Percentiles rank a stretch among this genome's conserved stretches.
These are phyloP conservation scores for Penicillium paxilli DNA, from an alignment of 495 filamentous ascomycete genomes.

Conservation along the genomic window DNA sequence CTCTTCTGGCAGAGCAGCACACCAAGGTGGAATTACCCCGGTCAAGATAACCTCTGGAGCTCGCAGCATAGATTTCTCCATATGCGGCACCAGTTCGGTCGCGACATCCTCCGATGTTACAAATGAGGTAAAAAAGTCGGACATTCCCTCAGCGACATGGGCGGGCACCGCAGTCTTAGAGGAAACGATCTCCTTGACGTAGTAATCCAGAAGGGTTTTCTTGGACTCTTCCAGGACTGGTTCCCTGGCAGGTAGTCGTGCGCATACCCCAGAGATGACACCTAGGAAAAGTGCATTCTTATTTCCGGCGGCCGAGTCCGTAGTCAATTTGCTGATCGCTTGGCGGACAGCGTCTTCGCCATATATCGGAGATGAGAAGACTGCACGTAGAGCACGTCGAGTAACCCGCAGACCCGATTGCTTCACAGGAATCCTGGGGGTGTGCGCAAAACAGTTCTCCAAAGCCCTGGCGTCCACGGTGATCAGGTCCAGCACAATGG, in stretches of 20 bases:
- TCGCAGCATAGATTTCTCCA: slow-evolving; percentile 86
- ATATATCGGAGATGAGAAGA: slow-evolving; percentile 59
- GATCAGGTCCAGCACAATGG: slow-evolving; percentile 63
- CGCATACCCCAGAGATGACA: slow-evolving; percentile 80
- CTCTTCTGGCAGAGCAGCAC: slow-evolving; percentile 62
- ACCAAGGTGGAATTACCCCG: slow-evolving; percentile 69
- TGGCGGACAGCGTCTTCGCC: slow-evolving; percentile 61
- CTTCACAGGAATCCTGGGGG: slow-evolving; percentile 56
- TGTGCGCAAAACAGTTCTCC: slow-evolving; percentile 71
- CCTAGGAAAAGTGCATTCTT: slow-evolving; percentile 78
- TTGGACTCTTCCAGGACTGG: slow-evolving; percentile 62
- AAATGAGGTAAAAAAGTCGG: slow-evolving; percentile 82
- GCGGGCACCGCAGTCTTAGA: slow-evolving; percentile 69
- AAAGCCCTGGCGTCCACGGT: slow-evolving; percentile 64
- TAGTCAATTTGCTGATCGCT: slow-evolving; percentile 63
- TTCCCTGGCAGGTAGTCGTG: slow-evolving; percentile 60
- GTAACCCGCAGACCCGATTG: slow-evolving; percentile 70
- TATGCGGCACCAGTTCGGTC: slow-evolving; percentile 71
- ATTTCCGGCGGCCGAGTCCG: slow-evolving; percentile 58
- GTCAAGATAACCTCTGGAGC: slow-evolving; percentile 86
- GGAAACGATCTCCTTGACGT: slow-evolving; percentile 78
- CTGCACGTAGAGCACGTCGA: slow-evolving; percentile 68
- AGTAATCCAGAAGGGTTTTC: slow-evolving; percentile 73
- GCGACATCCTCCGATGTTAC: slow-evolving; percentile 72
- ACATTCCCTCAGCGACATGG: slow-evolving; percentile 70